Evolutionary conservation across 306 rosid species (phyloP).

Genomic region (Calophaca sinica): DNA sequence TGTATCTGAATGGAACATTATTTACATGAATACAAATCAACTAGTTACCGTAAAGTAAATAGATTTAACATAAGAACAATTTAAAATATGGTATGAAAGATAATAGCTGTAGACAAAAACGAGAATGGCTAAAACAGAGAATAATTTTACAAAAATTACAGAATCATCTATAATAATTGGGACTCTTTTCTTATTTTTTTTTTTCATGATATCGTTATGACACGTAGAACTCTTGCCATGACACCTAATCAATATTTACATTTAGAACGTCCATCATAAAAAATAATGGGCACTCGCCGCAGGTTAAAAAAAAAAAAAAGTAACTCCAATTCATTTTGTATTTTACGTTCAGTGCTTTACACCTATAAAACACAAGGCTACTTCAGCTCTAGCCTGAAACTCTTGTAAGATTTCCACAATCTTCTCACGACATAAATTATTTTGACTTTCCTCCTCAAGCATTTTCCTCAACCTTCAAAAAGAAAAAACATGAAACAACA

Average conservation of each 20-base stretch:
- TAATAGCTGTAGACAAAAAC: background rate
- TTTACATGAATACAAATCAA: no score
- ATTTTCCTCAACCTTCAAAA: conserved; percentile 80
- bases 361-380: conserved; percentile 90
- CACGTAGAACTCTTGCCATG: no score
- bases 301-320: background rate
- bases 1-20: no score
- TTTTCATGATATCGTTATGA: no score
- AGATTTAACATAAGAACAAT: no score
- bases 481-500: conserved; percentile 18
- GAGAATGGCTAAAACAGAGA: background rate
- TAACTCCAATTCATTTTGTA: background rate
- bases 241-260: conserved; percentile 25
- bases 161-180: no score
- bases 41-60: no score
- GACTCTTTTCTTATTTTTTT: no score
- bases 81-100: background rate
- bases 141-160: no score
- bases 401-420: conserved; percentile 79
- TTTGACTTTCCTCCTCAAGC: conserved; percentile 64
- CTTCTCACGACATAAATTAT: conserved; percentile 68
- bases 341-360: conserved; percentile 66
- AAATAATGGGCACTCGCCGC: no score
- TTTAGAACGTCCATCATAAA: background rate
- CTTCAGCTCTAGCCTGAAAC: conserved; percentile 94